Evolutionary conservation across 2,329 filamentous ascomycete species (phyloP), one percentile per base, ranked within the genome.

Genomic region (Neonectria neomacrospora): DNA sequence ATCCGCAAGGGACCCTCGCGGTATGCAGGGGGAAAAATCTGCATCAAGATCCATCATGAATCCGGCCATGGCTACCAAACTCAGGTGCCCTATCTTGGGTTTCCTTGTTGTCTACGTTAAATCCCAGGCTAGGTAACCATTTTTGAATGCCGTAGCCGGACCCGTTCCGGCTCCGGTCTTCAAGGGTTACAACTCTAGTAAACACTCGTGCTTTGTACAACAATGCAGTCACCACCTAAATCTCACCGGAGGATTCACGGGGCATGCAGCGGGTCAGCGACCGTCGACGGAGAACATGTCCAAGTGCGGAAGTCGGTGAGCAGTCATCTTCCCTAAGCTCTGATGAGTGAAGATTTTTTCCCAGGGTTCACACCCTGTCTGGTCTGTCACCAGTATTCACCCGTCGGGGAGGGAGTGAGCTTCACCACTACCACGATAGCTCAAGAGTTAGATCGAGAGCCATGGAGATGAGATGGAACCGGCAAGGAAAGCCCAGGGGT

Each of bases 11-110:
- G 37, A 14, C 20, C 34, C n/a, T 30, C 45, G 23, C 51, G 23
- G 22, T 32, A 56, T 56, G 53, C 47, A 51, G 32, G 32, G 37
- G 22, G 22, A 62, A 56, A 47, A 39, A 34, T 53, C 44, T 57
- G 47, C 54, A 56, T 61, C 52, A 26, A 56, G n/a, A 48, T 22
- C 20, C 39, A 32, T 52, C 30, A 30, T 52, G 11, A 39, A 22
- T 37, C 26, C 30, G 42, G 54, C 12, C 30, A 45, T 57, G 34
- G 41, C 41, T 53, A 48, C 59, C 47, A 47, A 57, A 48, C 30
- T 20, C 30, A 30, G 53, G 12, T 42, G n/a, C 45, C 41, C 44
- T 56, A 28, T 16, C 32, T 20, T 18, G 28, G 18, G 10, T n/a
- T 50, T 39, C 32, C 22, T 50, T 44, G 22, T 14, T 57, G 32